A percentile compares a stretch with the other conserved stretches of the same genome.
Evolutionary conservation across 176 grass and related monocot genomes (phyloP).

Genomic region (Carex cristatella): DNA sequence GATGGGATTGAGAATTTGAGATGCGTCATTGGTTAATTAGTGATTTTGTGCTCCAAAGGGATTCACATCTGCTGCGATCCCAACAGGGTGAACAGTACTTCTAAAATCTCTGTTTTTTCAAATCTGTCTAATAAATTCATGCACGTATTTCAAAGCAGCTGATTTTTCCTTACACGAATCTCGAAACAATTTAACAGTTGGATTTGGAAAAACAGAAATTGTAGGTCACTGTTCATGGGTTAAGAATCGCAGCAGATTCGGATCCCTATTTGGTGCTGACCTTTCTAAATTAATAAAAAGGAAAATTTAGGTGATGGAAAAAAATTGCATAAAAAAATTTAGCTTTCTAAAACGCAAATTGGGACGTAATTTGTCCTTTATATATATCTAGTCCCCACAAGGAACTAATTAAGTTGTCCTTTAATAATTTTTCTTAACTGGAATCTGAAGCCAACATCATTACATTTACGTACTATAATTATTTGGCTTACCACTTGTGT

Average conservation of each 20-base stretch:
- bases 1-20: not conserved
- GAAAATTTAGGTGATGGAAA: not conserved
- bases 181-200: no score
- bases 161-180: no score
- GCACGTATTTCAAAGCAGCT: no score
- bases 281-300: not conserved
- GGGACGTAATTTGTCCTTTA: not conserved
- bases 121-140: no score
- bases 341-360: not conserved
- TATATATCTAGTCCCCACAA: no score
- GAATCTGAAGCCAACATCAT: not conserved
- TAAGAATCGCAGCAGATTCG: no score
- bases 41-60: not conserved
- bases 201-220: no score
- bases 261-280: not conserved
- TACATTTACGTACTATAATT: not conserved
- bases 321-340: not conserved
- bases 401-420: no score
- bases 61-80: no score
- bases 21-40: not conserved
- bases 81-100: no score
- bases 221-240: no score
- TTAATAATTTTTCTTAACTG: not conserved
- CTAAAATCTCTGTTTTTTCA: no score
- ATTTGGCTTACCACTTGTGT: not conserved